phyloP scores from a whole-genome alignment of 306 rosid genomes.

The Citrullus amarus region DNA sequence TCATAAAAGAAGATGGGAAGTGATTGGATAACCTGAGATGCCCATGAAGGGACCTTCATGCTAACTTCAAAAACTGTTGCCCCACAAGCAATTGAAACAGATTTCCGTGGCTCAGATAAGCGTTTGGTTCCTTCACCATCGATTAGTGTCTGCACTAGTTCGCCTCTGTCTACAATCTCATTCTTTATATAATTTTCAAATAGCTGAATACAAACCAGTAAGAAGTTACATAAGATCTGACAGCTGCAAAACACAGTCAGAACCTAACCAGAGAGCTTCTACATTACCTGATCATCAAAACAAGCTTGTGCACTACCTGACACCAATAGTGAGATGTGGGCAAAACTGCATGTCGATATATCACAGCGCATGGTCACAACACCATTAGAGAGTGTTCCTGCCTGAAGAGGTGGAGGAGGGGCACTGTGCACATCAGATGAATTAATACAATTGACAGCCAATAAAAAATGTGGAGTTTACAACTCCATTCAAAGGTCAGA shows the following conservation, averaged over 20 bases:
- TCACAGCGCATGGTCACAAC: conserved; percentile 99
- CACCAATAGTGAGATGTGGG: conserved; percentile 84
- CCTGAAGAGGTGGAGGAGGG: conserved; percentile 98
- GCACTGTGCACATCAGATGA: conserved; percentile 50
- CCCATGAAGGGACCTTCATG: conserved; percentile 94
- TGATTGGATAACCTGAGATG: conserved; percentile 55
- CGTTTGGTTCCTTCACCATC: conserved; percentile 39
- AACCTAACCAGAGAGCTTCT: background rate
- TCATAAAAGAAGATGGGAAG: background rate
- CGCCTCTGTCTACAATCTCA: conserved; percentile 78
- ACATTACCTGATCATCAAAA: conserved; percentile 80
- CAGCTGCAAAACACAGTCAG: conserved; percentile 7
- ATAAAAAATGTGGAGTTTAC: background rate
- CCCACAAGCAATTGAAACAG: conserved; percentile 90
- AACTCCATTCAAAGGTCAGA: background rate
- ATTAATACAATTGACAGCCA: conserved; percentile 2
- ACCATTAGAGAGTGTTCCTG: conserved; percentile 85
- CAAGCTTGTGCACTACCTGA: conserved; percentile 91
- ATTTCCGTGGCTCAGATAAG: conserved; percentile 76
- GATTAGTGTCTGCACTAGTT: conserved; percentile 44
- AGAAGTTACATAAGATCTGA: background rate
- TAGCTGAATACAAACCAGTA: conserved; percentile 28
- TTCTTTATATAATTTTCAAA: conserved; percentile 87
- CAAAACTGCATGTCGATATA: conserved; percentile 75
- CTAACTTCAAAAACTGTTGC: conserved; percentile 74